Evolutionary conservation across 1,284 basidiomycete genomes (phyloP), one percentile per base, ranked within the genome.

Genomic region (Ganoderma sinense): DNA sequence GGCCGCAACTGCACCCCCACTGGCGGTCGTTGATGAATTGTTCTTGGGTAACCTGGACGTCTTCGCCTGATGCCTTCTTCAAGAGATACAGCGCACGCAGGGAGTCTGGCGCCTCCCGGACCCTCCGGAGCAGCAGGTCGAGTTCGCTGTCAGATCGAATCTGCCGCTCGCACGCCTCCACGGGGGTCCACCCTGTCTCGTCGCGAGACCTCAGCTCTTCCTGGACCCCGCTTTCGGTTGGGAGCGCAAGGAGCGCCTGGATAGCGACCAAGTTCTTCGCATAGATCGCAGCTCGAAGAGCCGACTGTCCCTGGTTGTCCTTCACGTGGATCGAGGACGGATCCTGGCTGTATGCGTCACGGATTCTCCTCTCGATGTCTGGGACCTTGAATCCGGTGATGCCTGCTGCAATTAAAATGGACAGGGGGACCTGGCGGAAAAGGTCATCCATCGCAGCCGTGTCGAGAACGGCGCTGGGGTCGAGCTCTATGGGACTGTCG

Each of bases 1-100:
- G 59, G 4, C 71, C 72, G 41, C 75, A 77, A 8, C 72, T 71
- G 43, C 75, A 77, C 8, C 75, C 73, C 62, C 58, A 74, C 55
- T 48, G 56, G 7, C 55, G 26, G 26, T 63, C 39, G n/a, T 33
- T 58, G 13, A 73, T 48, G 11, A 71, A 51, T 33, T 56, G 29
- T 6, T 56, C 31, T 33, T 56, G 29, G 16, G 29, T 31, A 14
- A 20, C 18, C 55, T 33, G 29, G 14, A 33, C 20, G 18, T 33
- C 31, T 33, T 56, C 55, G 5, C 31, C 55, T 16, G 29, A 14
- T 16, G 55, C 55, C 10, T 18, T 29, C 18, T 56, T 56, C 29
- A 56, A 20, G 20, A 56, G 29, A 20, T 56, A 56, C 16, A 56
- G 53, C 3, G 31, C 18, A 13, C 53, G 13, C 16, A 31, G 29